Evolutionary conservation across 139 green algal genomes (phyloP).

Genomic region (Tetraselmis chui): DNA sequence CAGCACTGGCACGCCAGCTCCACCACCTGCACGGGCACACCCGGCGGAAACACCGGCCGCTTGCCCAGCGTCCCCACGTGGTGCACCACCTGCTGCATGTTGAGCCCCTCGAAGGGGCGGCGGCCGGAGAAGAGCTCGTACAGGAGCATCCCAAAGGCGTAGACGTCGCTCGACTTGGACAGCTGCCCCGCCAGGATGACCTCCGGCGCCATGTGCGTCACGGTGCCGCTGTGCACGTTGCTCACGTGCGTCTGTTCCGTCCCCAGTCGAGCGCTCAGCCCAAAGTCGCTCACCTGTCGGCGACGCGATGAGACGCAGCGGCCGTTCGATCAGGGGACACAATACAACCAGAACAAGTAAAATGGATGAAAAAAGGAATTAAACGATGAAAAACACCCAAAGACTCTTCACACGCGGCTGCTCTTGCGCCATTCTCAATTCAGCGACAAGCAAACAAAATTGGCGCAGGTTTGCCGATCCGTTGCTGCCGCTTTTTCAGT

Average conservation of each 20-base stretch:
- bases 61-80: background rate
- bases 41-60: background rate
- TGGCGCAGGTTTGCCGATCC: too few relatives aligned
- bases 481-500: too few relatives aligned
- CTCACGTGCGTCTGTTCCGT: slow-evolving; percentile 28
- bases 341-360: too few relatives aligned
- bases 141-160: slow-evolving; percentile 36
- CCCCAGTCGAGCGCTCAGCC: slow-evolving; percentile 33
- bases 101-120: background rate
- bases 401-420: too few relatives aligned
- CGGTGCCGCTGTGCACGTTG: slow-evolving; percentile 36
- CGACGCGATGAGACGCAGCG: background rate
- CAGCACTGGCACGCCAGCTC: background rate
- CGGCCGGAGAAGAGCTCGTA: slow-evolving; percentile 12
- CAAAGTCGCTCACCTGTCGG: slow-evolving; percentile 34
- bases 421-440: too few relatives aligned
- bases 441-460: too few relatives aligned
- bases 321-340: too few relatives aligned
- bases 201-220: slow-evolving; percentile 41
- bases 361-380: too few relatives aligned
- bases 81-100: background rate
- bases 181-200: slow-evolving; percentile 30
- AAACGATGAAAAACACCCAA: too few relatives aligned
- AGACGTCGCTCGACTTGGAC: slow-evolving; percentile 30
- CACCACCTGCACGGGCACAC: background rate